phyloP scores from a whole-genome alignment of 257 asterid species.

The Plantago elongata region DNA sequence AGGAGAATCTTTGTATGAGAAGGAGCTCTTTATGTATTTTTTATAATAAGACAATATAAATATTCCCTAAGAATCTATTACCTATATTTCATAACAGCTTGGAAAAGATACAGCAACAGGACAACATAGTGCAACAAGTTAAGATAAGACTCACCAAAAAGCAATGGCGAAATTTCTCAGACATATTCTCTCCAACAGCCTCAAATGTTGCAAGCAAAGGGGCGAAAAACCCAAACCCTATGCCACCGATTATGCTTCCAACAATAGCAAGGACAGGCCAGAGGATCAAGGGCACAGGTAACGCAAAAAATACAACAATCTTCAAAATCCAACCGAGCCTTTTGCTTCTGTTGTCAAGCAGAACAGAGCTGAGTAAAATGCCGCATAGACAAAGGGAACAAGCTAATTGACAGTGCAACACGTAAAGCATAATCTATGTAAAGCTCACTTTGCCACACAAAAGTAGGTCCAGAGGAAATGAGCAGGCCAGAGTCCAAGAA shows the following conservation, averaged over 20 bases:
- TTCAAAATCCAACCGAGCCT: constrained; percentile 75
- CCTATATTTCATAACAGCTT: no score
- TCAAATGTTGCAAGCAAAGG: constrained; percentile 87
- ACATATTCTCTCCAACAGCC: constrained; percentile 61
- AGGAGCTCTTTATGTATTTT: no score
- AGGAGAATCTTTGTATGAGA: no score
- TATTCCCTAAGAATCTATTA: no score
- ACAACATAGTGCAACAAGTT: neutral
- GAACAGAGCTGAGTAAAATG: neutral
- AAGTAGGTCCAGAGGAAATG: constrained; percentile 81
- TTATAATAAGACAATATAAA: no score
- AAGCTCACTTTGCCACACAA: constrained; percentile 61
- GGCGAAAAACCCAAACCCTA: constrained; percentile 70
- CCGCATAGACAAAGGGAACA: neutral
- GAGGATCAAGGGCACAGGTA: constrained; percentile 61
- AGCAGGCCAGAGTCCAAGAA: constrained; percentile 80
- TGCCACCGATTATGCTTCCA: constrained; percentile 74
- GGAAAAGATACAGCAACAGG: neutral
- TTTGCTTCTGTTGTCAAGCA: constrained; percentile 44
- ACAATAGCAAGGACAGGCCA: constrained; percentile 59
- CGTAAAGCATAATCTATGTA: neutral
- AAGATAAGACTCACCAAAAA: constrained; percentile 46
- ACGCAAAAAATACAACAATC: constrained; percentile 36
- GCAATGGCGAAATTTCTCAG: constrained; percentile 58
- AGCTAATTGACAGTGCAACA: neutral